phyloP scores from a whole-genome alignment of 768 basidiomycete genomes.

The Pleurotus tuber-regium region DNA sequence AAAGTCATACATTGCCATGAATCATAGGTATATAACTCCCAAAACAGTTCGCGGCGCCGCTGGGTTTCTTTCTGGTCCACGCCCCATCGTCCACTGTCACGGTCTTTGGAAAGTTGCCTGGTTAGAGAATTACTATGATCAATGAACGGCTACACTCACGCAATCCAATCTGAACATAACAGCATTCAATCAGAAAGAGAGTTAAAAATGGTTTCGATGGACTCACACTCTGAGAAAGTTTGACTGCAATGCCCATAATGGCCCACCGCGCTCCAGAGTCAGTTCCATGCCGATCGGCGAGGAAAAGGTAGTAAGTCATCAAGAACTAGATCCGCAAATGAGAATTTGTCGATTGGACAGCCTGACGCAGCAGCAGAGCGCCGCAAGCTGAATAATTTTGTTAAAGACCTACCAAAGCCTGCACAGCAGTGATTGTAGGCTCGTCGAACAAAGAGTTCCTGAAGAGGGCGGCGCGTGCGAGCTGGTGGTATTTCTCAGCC shows the following conservation, averaged over 20 bases:
- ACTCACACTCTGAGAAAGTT: constrained; percentile 68
- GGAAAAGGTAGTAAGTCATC: constrained; percentile 70
- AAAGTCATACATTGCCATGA: constrained; percentile 61
- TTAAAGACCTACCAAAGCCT: constrained; percentile 63
- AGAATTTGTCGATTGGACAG: too few relatives aligned
- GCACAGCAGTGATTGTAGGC: constrained; percentile 65
- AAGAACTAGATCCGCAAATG: constrained; percentile 62
- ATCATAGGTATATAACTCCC: constrained; percentile 59
- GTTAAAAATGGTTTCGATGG: background rate
- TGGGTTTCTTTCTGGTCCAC: constrained; percentile 57
- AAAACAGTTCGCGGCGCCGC: constrained; percentile 64
- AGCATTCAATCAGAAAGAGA: too few relatives aligned
- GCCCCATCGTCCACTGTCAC: constrained; percentile 69
- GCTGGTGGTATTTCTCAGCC: constrained; percentile 68
- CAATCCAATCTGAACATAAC: constrained; percentile 54
- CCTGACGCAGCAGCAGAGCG: too few relatives aligned
- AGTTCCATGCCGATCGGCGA: constrained; percentile 66
- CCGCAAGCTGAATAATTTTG: too few relatives aligned
- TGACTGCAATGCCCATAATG: constrained; percentile 67
- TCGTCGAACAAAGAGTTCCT: constrained; percentile 64
- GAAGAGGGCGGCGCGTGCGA: constrained; percentile 65
- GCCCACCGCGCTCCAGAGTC: constrained; percentile 65
- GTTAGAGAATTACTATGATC: constrained; percentile 8
- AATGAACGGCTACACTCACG: constrained; percentile 41
- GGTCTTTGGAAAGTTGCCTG: constrained; percentile 39